phyloP scores from a whole-genome alignment of 2,329 filamentous ascomycete genomes.

The Paecilomyces sp. region DNA sequence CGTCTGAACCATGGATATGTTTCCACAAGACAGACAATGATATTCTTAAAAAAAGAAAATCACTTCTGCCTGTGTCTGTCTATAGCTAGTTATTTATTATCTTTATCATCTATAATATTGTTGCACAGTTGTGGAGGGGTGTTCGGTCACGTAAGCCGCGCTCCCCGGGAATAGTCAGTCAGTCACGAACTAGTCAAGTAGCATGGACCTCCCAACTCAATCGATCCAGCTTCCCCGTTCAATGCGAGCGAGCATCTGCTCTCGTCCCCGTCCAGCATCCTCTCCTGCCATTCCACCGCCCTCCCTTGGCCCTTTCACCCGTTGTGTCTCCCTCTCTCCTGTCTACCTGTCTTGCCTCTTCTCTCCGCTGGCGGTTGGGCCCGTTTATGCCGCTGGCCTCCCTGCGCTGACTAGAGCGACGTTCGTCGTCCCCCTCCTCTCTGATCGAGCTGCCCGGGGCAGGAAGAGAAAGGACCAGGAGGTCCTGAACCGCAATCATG shows the following conservation, averaged over 20 bases:
- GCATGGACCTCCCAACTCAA: not conserved
- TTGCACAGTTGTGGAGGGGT: not conserved
- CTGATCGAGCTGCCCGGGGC: not conserved
- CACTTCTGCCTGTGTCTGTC: too few species aligned
- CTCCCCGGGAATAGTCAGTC: not conserved
- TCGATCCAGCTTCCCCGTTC: not conserved
- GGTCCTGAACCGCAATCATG: constrained; percentile 5
- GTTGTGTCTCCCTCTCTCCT: not conserved
- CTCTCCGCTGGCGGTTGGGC: not conserved
- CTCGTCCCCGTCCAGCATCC: not conserved
- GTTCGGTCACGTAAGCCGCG: not conserved
- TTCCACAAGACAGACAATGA: too few species aligned
- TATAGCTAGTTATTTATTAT: too few species aligned
- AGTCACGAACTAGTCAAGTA: not conserved
- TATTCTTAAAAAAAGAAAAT: too few species aligned
- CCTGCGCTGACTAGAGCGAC: not conserved
- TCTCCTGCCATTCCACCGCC: not conserved
- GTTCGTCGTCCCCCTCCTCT: not conserved
- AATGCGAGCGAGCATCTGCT: not conserved
- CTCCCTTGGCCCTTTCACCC: not conserved
- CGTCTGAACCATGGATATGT: too few species aligned
- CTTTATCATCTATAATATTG: too few species aligned
- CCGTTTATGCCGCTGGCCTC: not conserved
- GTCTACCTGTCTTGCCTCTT: not conserved
- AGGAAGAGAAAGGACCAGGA: not conserved